These are phyloP conservation scores for Oenanthe sinensis DNA, from an alignment of 129 eudicot genomes.

Conservation along the genomic window DNA sequence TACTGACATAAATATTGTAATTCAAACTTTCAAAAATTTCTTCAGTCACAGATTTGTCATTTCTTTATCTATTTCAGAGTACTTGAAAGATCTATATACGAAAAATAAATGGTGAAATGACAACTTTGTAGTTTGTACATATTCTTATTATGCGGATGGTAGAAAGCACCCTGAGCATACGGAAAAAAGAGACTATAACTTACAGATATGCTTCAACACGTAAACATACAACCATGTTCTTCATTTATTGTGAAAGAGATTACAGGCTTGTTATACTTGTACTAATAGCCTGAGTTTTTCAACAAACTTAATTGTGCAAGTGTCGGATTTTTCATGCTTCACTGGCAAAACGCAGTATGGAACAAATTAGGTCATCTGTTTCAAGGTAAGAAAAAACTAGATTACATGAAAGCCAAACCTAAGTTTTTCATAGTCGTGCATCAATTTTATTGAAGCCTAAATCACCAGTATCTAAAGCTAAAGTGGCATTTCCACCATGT, in stretches of 20 bases:
- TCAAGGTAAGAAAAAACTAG: not conserved
- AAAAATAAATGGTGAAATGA: not conserved
- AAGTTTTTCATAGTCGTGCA: constrained; percentile 36
- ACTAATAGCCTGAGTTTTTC: not conserved
- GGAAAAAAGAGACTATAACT: not conserved
- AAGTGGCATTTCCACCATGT: constrained; percentile 20
- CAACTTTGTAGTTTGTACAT: not conserved
- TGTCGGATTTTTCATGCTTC: not conserved
- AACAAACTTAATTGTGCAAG: not conserved
- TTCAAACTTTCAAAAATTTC: no score
- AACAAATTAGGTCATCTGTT: not conserved
- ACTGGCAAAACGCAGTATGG: not conserved
- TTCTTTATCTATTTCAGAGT: not conserved
- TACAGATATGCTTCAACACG: not conserved
- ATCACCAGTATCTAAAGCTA: constrained; percentile 24
- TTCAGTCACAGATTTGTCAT: not conserved
- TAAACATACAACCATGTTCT: not conserved
- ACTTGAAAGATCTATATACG: not conserved
- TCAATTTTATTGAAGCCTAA: constrained; percentile 34
- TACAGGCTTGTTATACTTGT: not conserved
- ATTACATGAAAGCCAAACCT: not conserved
- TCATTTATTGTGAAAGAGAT: not conserved
- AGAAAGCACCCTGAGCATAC: not conserved
- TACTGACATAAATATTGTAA: no score
- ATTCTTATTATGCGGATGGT: not conserved